A percentile compares a stretch with the other conserved stretches of the same genome.
These are phyloP conservation scores for Fomes fomentarius DNA, from an alignment of 1,284 basidiomycete genomes.

Conservation along the genomic window DNA sequence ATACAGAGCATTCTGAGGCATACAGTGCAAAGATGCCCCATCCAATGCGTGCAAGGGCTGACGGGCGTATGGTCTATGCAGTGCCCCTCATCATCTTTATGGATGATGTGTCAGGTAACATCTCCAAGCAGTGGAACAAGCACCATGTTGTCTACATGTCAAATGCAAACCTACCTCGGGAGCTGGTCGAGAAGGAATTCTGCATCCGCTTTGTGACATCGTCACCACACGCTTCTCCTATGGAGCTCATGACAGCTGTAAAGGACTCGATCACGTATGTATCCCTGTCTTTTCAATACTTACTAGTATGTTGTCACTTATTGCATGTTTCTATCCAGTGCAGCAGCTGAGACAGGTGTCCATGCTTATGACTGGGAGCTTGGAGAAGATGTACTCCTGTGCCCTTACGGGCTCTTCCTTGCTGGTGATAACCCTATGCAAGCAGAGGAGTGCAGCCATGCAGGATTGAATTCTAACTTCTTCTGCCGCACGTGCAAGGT, in stretches of 20 bases:
- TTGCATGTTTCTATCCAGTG: too few species aligned
- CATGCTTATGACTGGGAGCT: constrained; percentile 27
- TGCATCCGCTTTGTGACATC: constrained; percentile 12
- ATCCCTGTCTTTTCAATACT: not conserved
- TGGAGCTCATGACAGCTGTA: constrained; percentile 14
- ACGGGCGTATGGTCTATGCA: constrained; percentile 6
- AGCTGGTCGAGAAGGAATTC: constrained; percentile 1
- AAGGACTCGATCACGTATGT: not conserved
- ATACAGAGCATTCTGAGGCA: not conserved
- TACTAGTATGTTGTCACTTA: too few species aligned
- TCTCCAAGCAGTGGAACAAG: constrained; percentile 16
- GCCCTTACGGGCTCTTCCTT: constrained; percentile 28
- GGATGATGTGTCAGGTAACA: constrained; percentile 19
- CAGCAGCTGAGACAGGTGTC: too few species aligned
- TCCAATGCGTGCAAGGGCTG: constrained; percentile 1
- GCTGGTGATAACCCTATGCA: constrained; percentile 42
- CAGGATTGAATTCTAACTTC: constrained; percentile 29
- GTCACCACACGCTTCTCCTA: constrained; percentile 13
- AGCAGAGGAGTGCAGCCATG: constrained; percentile 35
- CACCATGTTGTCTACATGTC: constrained; percentile 17
- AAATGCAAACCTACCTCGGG: constrained; percentile 10
- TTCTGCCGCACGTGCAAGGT: constrained; percentile 35
- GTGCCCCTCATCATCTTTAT: constrained; percentile 14
- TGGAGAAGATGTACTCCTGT: constrained; percentile 28
- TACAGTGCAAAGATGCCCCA: constrained; percentile 1